Evolutionary conservation across 202 grass and related monocot species (phyloP).

Genomic region (Carex arenaria): DNA sequence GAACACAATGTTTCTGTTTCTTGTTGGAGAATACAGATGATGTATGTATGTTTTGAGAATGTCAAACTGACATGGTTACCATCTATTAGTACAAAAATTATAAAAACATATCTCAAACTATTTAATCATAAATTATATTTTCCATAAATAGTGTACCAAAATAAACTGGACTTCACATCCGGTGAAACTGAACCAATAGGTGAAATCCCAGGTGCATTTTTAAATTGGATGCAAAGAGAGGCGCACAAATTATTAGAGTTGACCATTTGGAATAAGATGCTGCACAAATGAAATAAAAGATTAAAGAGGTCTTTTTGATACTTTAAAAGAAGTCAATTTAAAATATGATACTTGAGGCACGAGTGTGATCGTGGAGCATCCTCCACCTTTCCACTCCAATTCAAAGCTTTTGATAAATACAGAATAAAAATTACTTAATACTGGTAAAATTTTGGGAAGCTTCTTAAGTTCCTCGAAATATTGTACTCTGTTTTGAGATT

Average conservation of each 20-base stretch:
- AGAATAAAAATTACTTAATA: not conserved
- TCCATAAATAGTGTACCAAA: not conserved
- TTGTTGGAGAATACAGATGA: not conserved
- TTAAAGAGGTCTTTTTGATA: slow-evolving; percentile 24
- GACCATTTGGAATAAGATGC: slow-evolving; percentile 34
- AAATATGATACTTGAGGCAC: slow-evolving; percentile 33
- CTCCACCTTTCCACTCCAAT: not conserved
- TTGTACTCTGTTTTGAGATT: not conserved
- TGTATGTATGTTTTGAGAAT: not conserved
- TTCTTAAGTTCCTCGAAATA: not conserved
- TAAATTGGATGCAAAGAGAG: slow-evolving; percentile 27
- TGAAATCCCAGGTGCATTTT: slow-evolving; percentile 15
- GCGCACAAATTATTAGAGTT: slow-evolving; percentile 26
- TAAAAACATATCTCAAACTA: slow-evolving; percentile 26
- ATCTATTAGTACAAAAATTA: slow-evolving; percentile 24
- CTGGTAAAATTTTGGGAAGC: not conserved
- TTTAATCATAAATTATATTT: not conserved
- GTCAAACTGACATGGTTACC: not conserved
- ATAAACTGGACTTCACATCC: not conserved
- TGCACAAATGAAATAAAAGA: slow-evolving; percentile 28
- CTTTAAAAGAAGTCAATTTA: slow-evolving; percentile 41
- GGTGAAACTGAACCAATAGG: not conserved
- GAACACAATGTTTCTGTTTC: not conserved
- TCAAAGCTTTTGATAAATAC: not conserved
- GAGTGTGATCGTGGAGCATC: slow-evolving; percentile 30